A percentile compares a stretch with the other conserved stretches of the same genome.
These are phyloP conservation scores for Poa pratensis DNA, from an alignment of 176 grass and related monocot genomes.

Conservation along the genomic window DNA sequence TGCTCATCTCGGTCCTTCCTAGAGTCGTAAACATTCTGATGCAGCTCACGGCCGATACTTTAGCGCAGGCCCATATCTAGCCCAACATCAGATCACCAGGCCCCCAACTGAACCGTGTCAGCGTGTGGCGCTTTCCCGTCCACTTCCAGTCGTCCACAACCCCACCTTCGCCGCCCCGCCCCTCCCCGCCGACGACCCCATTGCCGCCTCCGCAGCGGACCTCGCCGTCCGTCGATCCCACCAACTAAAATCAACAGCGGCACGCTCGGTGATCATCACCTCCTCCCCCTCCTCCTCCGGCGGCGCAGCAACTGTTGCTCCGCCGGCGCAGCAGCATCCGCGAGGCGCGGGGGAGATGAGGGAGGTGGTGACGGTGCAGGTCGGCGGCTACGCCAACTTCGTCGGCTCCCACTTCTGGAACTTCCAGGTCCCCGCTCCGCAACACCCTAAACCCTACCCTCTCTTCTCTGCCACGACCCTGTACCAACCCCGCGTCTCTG, in stretches of 20 bases:
- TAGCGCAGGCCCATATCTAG: background rate
- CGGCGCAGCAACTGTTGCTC: background rate
- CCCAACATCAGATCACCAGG: background rate
- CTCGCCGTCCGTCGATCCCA: no score
- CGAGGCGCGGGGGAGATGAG: slow-evolving; percentile 34
- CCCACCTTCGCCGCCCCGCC: background rate
- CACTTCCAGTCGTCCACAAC: background rate
- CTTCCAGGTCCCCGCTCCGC: slow-evolving; percentile 48
- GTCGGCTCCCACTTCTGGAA: slow-evolving; percentile 63
- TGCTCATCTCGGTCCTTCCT: no score
- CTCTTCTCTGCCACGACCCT: background rate
- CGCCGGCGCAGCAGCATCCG: background rate
- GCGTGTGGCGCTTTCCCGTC: background rate
- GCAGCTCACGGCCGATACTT: background rate
- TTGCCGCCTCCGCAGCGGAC: background rate
- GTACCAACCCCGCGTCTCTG: background rate
- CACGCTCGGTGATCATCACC: background rate
- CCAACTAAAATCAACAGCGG: background rate
- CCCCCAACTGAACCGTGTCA: background rate
- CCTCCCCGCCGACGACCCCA: background rate
- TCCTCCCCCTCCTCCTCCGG: background rate
- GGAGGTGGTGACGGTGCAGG: slow-evolving; percentile 59
- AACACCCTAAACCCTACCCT: background rate
- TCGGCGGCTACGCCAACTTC: slow-evolving; percentile 62
- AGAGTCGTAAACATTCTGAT: no score